These are phyloP conservation scores for Acidiella bohemica DNA, from an alignment of 495 filamentous ascomycete genomes.

Conservation along the genomic window DNA sequence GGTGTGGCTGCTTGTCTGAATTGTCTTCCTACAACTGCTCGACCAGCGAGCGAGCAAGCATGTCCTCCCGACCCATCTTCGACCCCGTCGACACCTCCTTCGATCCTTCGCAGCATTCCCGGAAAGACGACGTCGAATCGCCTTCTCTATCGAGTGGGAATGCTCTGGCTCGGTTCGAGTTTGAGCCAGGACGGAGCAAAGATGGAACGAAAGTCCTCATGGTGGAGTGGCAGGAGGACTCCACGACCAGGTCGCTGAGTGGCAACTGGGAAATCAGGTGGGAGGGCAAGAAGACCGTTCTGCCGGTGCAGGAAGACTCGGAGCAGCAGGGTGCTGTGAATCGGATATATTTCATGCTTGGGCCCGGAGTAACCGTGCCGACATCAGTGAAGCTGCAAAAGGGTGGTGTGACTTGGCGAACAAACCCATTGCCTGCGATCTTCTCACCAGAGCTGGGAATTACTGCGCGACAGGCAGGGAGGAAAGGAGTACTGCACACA, in stretches of 20 bases:
- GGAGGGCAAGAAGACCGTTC: conserved; percentile 54
- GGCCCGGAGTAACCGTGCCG: conserved; percentile 51
- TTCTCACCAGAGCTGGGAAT: conserved; percentile 59
- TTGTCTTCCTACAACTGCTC: no score
- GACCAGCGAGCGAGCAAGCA: no score
- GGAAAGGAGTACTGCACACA: conserved; percentile 68
- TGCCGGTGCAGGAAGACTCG: conserved; percentile 42
- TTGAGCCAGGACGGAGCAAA: conserved; percentile 59
- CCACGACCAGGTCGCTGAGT: conserved; percentile 27
- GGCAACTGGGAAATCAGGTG: conserved; percentile 60
- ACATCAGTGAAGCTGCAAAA: conserved; percentile 48
- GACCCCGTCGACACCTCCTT: conserved; percentile 26
- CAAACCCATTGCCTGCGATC: conserved; percentile 68
- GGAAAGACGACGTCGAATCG: conserved; percentile 29
- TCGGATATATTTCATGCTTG: conserved; percentile 62
- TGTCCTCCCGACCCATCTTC: conserved; percentile 25
- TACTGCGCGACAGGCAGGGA: conserved; percentile 50
- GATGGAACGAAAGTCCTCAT: conserved; percentile 77
- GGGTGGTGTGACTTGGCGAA: conserved; percentile 28
- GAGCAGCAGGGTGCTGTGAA: conserved; percentile 25
- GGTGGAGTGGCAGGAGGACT: conserved; percentile 66
- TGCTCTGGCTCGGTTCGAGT: conserved; percentile 71
- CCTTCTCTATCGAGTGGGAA: conserved; percentile 28
- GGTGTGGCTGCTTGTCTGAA: no score
- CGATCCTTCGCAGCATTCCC: conserved; percentile 10